These are phyloP conservation scores for Paratinospora sagittata DNA, from an alignment of 164 flowering plant genomes.

Conservation along the genomic window DNA sequence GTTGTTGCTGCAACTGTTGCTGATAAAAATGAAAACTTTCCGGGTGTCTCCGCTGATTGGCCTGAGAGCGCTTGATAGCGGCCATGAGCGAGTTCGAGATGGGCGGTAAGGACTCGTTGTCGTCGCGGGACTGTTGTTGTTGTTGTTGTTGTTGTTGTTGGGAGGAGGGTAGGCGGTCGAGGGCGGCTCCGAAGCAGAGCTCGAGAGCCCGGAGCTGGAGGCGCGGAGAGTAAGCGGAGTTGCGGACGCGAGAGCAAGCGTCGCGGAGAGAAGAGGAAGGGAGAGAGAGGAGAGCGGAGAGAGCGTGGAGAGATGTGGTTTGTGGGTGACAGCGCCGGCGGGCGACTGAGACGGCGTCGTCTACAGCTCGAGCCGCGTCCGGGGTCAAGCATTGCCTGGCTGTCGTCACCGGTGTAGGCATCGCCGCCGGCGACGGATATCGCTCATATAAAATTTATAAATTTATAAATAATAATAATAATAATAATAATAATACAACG, in stretches of 20 bases:
- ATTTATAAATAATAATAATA: no score
- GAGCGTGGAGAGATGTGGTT: slow-evolving; percentile 72
- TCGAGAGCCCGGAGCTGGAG: slow-evolving; percentile 72
- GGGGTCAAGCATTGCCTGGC: slow-evolving; percentile 72
- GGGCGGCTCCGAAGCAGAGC: slow-evolving; percentile 63
- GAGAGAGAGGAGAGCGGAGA: slow-evolving; percentile 51
- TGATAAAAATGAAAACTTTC: slow-evolving; percentile 55
- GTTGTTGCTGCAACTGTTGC: slow-evolving; percentile 25
- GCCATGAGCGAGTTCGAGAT: slow-evolving; percentile 89
- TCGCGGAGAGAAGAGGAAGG: slow-evolving; percentile 58
- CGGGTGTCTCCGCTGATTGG: slow-evolving; percentile 64
- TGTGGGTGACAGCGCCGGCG: slow-evolving; percentile 67
- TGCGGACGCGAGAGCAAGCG: slow-evolving; percentile 52
- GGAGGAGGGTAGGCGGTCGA: slow-evolving; percentile 55
- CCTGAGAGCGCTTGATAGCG: slow-evolving; percentile 81
- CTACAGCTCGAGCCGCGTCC: slow-evolving; percentile 59
- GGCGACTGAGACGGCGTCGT: slow-evolving; percentile 72
- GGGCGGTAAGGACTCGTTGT: slow-evolving; percentile 58
- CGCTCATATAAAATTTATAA: no score
- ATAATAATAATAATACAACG: background rate
- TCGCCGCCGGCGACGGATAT: slow-evolving; percentile 29
- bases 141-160: no score
- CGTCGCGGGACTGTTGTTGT: no score
- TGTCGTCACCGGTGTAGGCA: slow-evolving; percentile 80
- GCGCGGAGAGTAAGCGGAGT: slow-evolving; percentile 44